A percentile compares a stretch with the other conserved stretches of the same genome.
Evolutionary conservation across 352 stramenopile species (phyloP).

Genomic region (Globisporangium heterothallicum): DNA sequence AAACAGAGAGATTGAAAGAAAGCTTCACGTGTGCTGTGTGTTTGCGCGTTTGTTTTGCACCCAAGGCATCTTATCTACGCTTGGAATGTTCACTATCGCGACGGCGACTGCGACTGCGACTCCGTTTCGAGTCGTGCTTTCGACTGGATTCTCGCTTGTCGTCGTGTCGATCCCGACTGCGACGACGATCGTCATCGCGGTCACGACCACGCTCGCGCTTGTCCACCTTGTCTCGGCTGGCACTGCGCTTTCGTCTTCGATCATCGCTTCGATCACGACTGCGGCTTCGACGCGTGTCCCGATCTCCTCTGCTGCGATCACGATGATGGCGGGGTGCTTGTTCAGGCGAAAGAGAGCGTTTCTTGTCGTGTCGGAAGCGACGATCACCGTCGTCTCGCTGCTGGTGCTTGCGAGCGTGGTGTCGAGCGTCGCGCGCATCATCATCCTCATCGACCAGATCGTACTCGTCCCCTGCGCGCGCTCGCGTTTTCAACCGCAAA

Average conservation of each 20-base stretch:
- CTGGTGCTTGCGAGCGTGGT: no score
- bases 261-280: slow-evolving; percentile 5
- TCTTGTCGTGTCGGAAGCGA: slow-evolving; percentile 3
- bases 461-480: slow-evolving; percentile 9
- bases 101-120: slow-evolving; percentile 11
- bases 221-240: slow-evolving; percentile 3
- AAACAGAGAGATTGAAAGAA: neutral
- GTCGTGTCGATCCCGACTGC: slow-evolving; percentile 16
- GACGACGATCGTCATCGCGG: slow-evolving; percentile 13
- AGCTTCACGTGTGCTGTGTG: no score
- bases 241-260: slow-evolving; percentile 1
- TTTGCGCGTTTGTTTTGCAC: no score
- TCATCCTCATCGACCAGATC: slow-evolving; percentile 10
- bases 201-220: slow-evolving; percentile 3
- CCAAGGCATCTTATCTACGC: slow-evolving; percentile 4
- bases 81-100: slow-evolving; percentile 8
- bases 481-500: slow-evolving; percentile 40
- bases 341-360: slow-evolving; percentile 4
- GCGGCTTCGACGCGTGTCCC: slow-evolving; percentile 11
- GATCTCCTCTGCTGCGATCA: slow-evolving; percentile 7
- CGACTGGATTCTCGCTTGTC: slow-evolving; percentile 1
- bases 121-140: slow-evolving; percentile 16
- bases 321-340: neutral
- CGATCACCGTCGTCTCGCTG: slow-evolving; percentile 2
- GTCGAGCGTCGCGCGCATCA: no score